A percentile compares a stretch with the other conserved stretches of the same genome.
phyloP scores from a whole-genome alignment of 208 protist genomes.

The Leishmania martiniquensis region DNA sequence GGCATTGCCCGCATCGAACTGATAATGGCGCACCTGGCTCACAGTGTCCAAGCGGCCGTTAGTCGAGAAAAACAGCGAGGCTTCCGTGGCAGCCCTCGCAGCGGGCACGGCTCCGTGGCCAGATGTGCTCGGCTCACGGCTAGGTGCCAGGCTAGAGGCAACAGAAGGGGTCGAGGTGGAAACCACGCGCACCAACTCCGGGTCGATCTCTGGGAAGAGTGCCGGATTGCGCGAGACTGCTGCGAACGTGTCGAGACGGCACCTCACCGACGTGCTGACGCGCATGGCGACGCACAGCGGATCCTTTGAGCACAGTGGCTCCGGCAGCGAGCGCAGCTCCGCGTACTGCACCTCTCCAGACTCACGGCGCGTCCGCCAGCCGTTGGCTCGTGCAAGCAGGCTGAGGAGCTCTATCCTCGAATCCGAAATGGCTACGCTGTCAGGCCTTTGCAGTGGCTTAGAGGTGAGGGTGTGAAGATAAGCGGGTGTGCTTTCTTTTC shows the following conservation, averaged over 20 bases:
- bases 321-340: conserved; percentile 25
- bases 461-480: background rate
- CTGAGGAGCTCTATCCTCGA: conserved; percentile 9
- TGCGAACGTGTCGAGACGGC: conserved; percentile 20
- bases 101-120: background rate
- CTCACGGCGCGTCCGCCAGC: conserved; percentile 29
- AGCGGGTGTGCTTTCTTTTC: background rate
- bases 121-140: background rate
- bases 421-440: background rate
- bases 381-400: conserved; percentile 18
- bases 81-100: background rate
- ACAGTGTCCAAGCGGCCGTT: too few relatives aligned
- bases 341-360: conserved; percentile 15
- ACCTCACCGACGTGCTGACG: conserved; percentile 19
- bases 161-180: background rate
- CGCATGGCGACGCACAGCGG: conserved; percentile 28
- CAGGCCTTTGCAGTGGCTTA: background rate
- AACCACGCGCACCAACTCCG: conserved; percentile 19
- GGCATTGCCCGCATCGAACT: conserved; percentile 10
- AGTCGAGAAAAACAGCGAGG: background rate
- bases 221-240: conserved; percentile 10
- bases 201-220: conserved; percentile 20
- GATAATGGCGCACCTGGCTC: conserved; percentile 29
- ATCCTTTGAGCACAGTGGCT: conserved; percentile 4
- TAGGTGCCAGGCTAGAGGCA: background rate